phyloP scores from a whole-genome alignment of 805 yeast genomes.

The Metschnikowia similis region DNA sequence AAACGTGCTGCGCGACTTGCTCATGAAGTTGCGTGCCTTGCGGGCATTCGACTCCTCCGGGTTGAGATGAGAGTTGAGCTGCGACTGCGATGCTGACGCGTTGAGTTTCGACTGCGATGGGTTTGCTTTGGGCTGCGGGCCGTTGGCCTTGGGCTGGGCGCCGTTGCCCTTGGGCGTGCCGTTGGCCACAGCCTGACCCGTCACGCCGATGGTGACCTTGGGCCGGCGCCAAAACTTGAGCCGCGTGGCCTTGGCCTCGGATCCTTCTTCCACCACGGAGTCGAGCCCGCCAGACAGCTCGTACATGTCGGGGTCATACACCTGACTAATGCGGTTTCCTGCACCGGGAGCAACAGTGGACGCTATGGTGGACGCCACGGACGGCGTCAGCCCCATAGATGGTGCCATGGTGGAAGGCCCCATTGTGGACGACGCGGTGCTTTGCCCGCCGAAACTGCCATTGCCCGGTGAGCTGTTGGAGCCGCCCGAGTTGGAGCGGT shows the following conservation, averaged over 20 bases:
- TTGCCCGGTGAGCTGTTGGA: not conserved
- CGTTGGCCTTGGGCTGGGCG: not conserved
- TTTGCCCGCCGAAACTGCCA: not conserved
- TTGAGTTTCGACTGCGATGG: not conserved
- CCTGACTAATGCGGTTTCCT: slow-evolving; percentile 5
- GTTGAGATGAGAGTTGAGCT: not conserved
- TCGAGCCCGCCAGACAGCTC: slow-evolving; percentile 10
- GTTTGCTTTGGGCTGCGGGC: not conserved
- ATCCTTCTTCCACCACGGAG: slow-evolving; percentile 16
- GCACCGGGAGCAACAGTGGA: not conserved
- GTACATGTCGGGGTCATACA: slow-evolving; percentile 8
- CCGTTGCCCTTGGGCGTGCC: not conserved
- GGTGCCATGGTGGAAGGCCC: not conserved
- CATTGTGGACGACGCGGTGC: not conserved
- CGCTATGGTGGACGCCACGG: not conserved
- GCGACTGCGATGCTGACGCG: not conserved
- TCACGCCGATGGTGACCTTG: slow-evolving; percentile 23
- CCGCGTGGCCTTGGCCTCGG: slow-evolving; percentile 38
- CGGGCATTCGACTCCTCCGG: slow-evolving; percentile 9
- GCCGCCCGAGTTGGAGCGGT: not conserved
- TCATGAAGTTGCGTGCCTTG: slow-evolving; percentile 16
- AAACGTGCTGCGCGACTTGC: slow-evolving; percentile 47
- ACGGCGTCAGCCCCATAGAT: not conserved
- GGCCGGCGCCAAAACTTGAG: slow-evolving; percentile 44
- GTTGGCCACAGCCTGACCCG: not conserved